Conservation (phyloP, 2,329 filamentous ascomycete species). For the Thermoascus crustaceus region DNA sequence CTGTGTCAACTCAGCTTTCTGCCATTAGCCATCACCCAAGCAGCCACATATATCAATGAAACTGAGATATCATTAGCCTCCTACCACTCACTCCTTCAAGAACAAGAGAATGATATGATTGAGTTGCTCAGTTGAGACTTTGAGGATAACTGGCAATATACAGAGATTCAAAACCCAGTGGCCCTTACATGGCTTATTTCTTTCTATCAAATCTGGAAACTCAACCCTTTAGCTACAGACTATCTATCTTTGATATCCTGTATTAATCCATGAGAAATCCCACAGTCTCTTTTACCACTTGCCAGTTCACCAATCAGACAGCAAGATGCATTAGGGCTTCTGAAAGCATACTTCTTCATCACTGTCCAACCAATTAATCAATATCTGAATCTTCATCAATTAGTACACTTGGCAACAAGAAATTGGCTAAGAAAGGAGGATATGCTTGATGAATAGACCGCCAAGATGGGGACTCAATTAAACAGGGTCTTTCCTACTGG, state of each 20-base stretch:
- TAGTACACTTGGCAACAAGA: slow-evolving; percentile 27
- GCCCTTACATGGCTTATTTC: slow-evolving; percentile 31
- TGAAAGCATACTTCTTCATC: slow-evolving; percentile 27
- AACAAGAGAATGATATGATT: slow-evolving; percentile 17
- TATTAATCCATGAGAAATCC: slow-evolving; percentile 23
- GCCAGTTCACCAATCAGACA: slow-evolving; percentile 11
- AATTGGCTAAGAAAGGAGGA: slow-evolving; percentile 22
- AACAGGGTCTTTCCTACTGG: slow-evolving; percentile 14
- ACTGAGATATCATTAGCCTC: slow-evolving; percentile 6
- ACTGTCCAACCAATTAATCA: slow-evolving; percentile 9
- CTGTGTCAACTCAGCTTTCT: slow-evolving; percentile 15
- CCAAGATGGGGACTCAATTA: slow-evolving; percentile 13
- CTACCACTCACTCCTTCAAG: slow-evolving; percentile 15
- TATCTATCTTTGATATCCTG: slow-evolving; percentile 30
- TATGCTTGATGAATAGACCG: slow-evolving; percentile 10
- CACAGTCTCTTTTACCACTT: slow-evolving; percentile 22
- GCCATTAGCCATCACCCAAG: slow-evolving; percentile 19
- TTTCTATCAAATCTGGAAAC: slow-evolving; percentile 24
- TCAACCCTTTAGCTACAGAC: slow-evolving; percentile 24
- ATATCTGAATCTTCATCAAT: slow-evolving; percentile 16
- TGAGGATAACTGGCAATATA: slow-evolving; percentile 22
- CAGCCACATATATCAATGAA: slow-evolving; percentile 14
- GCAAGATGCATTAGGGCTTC: slow-evolving; percentile 22
- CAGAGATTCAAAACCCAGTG: slow-evolving; percentile 23
- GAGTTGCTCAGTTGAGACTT: slow-evolving; percentile 28